Base-by-base conservation (phyloP, 257 asterid genomes). In the Petunia secreta region DNA sequence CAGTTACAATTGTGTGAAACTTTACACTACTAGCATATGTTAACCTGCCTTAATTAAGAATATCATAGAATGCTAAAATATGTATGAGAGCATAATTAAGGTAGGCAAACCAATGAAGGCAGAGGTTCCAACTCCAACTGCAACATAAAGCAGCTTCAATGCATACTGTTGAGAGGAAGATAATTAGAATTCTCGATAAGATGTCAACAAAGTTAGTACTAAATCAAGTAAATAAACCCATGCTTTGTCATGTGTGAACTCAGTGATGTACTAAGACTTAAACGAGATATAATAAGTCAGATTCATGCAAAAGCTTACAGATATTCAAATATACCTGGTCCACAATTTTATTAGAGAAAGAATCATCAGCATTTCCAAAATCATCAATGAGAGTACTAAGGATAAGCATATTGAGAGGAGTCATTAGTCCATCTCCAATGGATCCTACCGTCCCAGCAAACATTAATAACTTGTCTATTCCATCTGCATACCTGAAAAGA, bases 361-460 rank as follows among this genome's bases (percentile, higher is more conserved):
- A 66, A 41, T 36, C 43, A 63, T 63, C 43, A 25, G 91, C 82
- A 66, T 82, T 66, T 0, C 87, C 92, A 80, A 83, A 92, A 37
- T 86, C 90, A 44, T 86, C 88, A 15, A 92, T 88, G 3, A 88
- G 81, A n/a, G 93, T 90, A 48, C 93, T 88, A 9, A 92, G 84
- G 75, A 88, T 74, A 34, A 81, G 67, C 93, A 92, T 82, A 73
- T 87, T 88, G 71, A 92, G 90, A 8, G 97, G 95, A 53, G 92
- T 83, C 91, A 92, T 87, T 9, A 92, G 76, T 40, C 97, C 93
- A 79, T 92, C 97, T 79, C 97, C 97, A 37, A 92, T 81, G 81
- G 93, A 84, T 5, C 96, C 92, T 63, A 91, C 57, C 11, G 80
- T 80, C 2, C 97, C 96, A n/a, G 91, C 40, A 63, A 91, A 4